Percentiles rank a stretch among this genome's conserved stretches.
Conservation (phyloP, 192 early-diverging fungal genomes). For the Endogone sp. region DNA sequence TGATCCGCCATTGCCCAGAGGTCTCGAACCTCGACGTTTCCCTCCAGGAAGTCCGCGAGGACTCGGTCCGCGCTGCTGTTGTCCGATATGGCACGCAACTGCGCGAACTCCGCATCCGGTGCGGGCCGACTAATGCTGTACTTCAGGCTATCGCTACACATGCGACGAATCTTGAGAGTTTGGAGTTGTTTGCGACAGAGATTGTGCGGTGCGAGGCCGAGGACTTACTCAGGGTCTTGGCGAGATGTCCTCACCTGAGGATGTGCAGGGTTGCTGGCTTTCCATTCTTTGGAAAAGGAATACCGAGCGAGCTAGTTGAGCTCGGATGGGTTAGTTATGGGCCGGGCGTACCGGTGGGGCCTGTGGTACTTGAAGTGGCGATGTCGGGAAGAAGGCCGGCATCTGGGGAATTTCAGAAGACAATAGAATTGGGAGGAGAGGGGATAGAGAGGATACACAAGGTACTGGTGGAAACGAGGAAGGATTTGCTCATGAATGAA, state of each 20-base stretch:
- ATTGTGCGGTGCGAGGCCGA: neutral
- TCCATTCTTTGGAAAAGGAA: neutral
- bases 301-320: neutral
- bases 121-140: slow-evolving; percentile 1
- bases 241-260: neutral
- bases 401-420: neutral
- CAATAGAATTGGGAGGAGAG: neutral
- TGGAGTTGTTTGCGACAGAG: neutral
- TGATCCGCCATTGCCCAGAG: slow-evolving; percentile 7
- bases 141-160: slow-evolving; percentile 13
- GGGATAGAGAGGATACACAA: neutral
- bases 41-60: slow-evolving; percentile 15
- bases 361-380: neutral
- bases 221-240: neutral
- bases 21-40: slow-evolving; percentile 8
- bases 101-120: slow-evolving; percentile 7
- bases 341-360: neutral
- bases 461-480: neutral
- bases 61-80: slow-evolving; percentile 5
- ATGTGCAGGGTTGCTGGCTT: neutral
- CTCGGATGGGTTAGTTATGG: neutral
- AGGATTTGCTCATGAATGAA: too few species aligned
- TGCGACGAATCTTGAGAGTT: slow-evolving; percentile 3
- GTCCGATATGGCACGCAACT: slow-evolving; percentile 7
- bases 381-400: neutral